Conservation (phyloP, 352 stramenopile genomes). For the Bremia lactucae region DNA sequence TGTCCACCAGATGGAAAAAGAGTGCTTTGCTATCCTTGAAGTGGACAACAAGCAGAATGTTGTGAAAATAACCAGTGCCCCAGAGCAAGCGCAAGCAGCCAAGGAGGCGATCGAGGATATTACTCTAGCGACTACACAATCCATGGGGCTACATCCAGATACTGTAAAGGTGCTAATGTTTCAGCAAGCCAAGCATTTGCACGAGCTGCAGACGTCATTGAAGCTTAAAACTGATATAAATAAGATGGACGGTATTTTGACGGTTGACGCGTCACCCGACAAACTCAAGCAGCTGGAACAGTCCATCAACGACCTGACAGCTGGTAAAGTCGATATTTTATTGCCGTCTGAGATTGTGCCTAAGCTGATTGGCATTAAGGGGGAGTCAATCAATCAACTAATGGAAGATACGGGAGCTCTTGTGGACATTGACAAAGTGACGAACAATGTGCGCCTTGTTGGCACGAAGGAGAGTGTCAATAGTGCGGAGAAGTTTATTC, state of each 20-base stretch:
- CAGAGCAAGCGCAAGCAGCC: slow-evolving; percentile 26
- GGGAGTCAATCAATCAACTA: slow-evolving; percentile 73
- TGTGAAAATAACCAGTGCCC: slow-evolving; percentile 45
- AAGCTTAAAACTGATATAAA: slow-evolving; percentile 65
- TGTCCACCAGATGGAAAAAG: slow-evolving; percentile 44
- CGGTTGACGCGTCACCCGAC: slow-evolving; percentile 35
- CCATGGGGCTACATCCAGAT: slow-evolving; percentile 65
- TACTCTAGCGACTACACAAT: slow-evolving; percentile 47
- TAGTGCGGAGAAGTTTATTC: slow-evolving; percentile 46
- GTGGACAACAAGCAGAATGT: slow-evolving; percentile 46
- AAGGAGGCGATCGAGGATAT: slow-evolving; percentile 57
- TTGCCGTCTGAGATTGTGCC: slow-evolving; percentile 65
- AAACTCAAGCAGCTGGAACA: slow-evolving; percentile 43
- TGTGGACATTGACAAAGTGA: slow-evolving; percentile 72
- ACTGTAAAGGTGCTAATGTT: slow-evolving; percentile 69
- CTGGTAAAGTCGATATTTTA: slow-evolving; percentile 43
- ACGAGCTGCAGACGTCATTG: slow-evolving; percentile 47
- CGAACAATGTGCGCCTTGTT: slow-evolving; percentile 53
- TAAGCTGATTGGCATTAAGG: slow-evolving; percentile 80
- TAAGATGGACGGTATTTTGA: slow-evolving; percentile 54
- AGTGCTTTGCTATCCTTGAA: slow-evolving; percentile 50
- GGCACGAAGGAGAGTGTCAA: slow-evolving; percentile 47
- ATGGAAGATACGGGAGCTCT: slow-evolving; percentile 71
- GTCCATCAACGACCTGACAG: slow-evolving; percentile 42
- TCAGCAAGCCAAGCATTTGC: slow-evolving; percentile 62